These are phyloP conservation scores for Oidiodendron maius DNA, from an alignment of 495 filamentous ascomycete species.

Conservation along the genomic window DNA sequence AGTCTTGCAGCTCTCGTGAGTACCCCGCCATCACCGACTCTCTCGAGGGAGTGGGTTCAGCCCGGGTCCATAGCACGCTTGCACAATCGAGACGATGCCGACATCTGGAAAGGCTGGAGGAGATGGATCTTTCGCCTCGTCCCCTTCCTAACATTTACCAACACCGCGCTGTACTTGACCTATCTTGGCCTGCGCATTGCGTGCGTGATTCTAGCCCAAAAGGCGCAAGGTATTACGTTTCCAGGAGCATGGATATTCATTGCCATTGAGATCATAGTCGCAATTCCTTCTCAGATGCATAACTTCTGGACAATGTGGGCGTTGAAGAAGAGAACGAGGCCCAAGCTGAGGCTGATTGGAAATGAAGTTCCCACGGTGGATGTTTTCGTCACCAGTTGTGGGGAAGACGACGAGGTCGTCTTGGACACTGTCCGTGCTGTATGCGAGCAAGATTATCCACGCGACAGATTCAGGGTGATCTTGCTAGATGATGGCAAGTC, in stretches of 20 bases:
- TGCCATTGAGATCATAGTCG: conserved; percentile 31
- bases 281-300: conserved; percentile 37
- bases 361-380: conserved; percentile 41
- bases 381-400: conserved; percentile 43
- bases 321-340: conserved; percentile 30
- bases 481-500: conserved; percentile 44
- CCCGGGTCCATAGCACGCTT: no score
- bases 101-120: no score
- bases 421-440: conserved; percentile 44
- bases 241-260: conserved; percentile 37
- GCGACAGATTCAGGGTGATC: conserved; percentile 39
- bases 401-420: conserved; percentile 45
- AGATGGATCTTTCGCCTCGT: no score
- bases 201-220: no score
- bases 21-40: no score
- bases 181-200: no score
- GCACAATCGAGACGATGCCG: no score
- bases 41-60: no score
- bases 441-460: conserved; percentile 42
- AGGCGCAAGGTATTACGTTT: conserved; percentile 18
- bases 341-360: conserved; percentile 34
- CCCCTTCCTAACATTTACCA: no score
- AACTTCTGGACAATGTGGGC: conserved; percentile 39
- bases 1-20: no score
- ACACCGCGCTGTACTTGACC: no score